phyloP scores from a whole-genome alignment of 2,329 filamentous ascomycete species.

The Proliferodiscus dingleyae region DNA sequence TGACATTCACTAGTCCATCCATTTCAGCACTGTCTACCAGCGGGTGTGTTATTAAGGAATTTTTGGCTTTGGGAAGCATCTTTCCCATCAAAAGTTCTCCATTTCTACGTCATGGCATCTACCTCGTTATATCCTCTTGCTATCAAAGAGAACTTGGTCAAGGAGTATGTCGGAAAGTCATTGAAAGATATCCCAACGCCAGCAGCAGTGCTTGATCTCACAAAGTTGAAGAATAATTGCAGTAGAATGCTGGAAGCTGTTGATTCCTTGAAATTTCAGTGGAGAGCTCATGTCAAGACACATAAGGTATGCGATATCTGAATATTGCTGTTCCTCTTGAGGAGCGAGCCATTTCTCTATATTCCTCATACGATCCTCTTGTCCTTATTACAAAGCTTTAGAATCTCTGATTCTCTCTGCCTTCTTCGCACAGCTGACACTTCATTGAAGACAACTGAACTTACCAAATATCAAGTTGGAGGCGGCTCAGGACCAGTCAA shows the following conservation, averaged over 20 bases:
- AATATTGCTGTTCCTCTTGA: not conserved
- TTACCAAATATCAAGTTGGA: conserved; percentile 67
- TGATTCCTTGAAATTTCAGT: conserved; percentile 54
- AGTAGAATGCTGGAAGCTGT: conserved; percentile 64
- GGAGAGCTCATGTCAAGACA: conserved; percentile 76
- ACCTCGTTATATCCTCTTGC: conserved; percentile 23
- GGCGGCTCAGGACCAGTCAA: conserved; percentile 40
- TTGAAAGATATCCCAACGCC: conserved; percentile 60
- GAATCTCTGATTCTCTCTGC: not conserved
- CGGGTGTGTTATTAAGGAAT: too few relatives aligned
- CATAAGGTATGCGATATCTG: conserved; percentile 57
- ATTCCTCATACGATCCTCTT: too few relatives aligned
- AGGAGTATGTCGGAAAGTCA: conserved; percentile 52
- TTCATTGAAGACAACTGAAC: conserved; percentile 53
- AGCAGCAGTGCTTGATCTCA: conserved; percentile 62
- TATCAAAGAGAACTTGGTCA: conserved; percentile 35
- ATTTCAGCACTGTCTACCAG: too few relatives aligned
- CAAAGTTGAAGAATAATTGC: conserved; percentile 64
- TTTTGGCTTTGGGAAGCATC: too few relatives aligned
- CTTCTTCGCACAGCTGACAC: conserved; percentile 1
- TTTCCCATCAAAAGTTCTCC: too few relatives aligned
- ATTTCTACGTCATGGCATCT: conserved; percentile 22
- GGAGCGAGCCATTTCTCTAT: too few relatives aligned
- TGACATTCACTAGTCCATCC: too few relatives aligned
- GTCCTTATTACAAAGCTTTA: not conserved